Evolutionary conservation across 129 eudicot genomes (phyloP).

Genomic region (Flaveria brownii): DNA sequence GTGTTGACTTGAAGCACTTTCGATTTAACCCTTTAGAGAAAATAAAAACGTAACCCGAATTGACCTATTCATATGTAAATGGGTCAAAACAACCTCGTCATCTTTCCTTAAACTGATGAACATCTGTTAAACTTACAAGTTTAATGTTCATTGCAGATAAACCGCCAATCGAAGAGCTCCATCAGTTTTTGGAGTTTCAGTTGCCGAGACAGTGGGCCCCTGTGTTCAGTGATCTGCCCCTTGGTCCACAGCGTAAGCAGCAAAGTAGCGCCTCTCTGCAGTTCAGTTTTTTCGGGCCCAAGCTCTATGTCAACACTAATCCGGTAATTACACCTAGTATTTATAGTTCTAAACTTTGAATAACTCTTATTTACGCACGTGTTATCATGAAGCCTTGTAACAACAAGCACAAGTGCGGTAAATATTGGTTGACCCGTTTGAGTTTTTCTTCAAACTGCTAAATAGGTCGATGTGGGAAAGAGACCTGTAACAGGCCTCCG

Average conservation of each 20-base stretch:
- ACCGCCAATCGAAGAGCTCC: slow-evolving; percentile 98
- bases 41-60: neutral
- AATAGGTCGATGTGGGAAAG: slow-evolving; percentile 96
- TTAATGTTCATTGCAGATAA: slow-evolving; percentile 59
- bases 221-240: slow-evolving; percentile 86
- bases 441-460: neutral
- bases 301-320: slow-evolving; percentile 70
- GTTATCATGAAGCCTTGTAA: slow-evolving; percentile 2
- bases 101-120: neutral
- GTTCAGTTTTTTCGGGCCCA: slow-evolving; percentile 95
- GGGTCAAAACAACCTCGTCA: neutral
- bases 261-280: slow-evolving; percentile 70
- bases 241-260: slow-evolving; percentile 93
- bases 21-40: neutral
- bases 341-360: neutral
- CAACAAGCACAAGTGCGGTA: neutral
- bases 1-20: slow-evolving; percentile 2
- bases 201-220: slow-evolving; percentile 99
- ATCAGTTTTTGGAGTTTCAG: slow-evolving; percentile 97
- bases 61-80: neutral
- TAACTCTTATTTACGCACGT: neutral
- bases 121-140: neutral
- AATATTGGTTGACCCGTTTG: neutral
- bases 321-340: slow-evolving; percentile 48
- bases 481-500: slow-evolving; percentile 96